Evolutionary conservation across 164 flowering plant genomes (phyloP).

Genomic region (Echeveria elegans): DNA sequence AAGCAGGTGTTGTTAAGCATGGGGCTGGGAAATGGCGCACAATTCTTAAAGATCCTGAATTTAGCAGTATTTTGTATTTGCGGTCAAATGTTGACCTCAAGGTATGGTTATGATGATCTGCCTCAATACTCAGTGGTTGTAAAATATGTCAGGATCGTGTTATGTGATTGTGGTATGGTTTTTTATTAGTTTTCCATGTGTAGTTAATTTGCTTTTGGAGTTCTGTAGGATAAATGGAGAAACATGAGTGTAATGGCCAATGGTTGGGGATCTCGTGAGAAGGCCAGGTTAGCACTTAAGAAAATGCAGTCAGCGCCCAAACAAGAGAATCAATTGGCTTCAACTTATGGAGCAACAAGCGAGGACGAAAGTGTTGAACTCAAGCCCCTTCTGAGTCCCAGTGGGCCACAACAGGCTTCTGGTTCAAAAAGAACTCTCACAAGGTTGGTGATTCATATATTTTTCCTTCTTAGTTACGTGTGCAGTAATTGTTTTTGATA

Average conservation of each 20-base stretch:
- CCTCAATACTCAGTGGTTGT: neutral
- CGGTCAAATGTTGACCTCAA: conserved; percentile 96
- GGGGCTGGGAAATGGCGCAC: conserved; percentile 98
- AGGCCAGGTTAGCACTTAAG: conserved; percentile 57
- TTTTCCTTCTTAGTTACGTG: neutral
- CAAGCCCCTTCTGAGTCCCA: conserved; percentile 34
- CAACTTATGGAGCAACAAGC: conserved; percentile 24
- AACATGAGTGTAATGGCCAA: conserved; percentile 10
- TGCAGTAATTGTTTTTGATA: neutral
- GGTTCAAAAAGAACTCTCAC: conserved; percentile 49
- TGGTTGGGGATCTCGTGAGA: conserved; percentile 11
- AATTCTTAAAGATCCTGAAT: conserved; percentile 90
- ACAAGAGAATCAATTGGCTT: conserved; percentile 37
- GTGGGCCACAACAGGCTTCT: conserved; percentile 33
- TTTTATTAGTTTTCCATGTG: neutral
- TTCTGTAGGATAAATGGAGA: conserved; percentile 12
- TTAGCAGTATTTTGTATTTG: conserved; percentile 52
- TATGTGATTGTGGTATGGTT: neutral
- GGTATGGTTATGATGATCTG: conserved; percentile 27
- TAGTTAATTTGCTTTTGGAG: neutral
- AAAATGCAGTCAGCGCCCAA: conserved; percentile 31
- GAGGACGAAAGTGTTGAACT: conserved; percentile 69
- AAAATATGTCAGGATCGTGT: neutral
- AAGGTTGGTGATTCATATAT: neutral
- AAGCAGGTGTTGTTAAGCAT: conserved; percentile 83